Base-by-base conservation (phyloP, 2,329 filamentous ascomycete species). In the Zarea fungicola region DNA sequence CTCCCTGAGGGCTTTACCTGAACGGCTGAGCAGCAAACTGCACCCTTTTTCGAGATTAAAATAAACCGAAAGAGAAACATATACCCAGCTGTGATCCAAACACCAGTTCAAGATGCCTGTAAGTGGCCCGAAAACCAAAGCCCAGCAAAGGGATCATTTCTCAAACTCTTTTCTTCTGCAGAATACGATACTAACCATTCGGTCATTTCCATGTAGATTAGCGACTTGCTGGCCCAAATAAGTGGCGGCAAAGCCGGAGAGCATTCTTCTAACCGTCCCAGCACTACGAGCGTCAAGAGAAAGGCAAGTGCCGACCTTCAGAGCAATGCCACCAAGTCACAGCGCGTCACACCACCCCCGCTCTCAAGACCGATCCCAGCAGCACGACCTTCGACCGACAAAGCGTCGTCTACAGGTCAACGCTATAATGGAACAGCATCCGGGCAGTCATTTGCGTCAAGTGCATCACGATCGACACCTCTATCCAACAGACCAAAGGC, bases 191-290 rank as follows among this genome's bases (percentile, higher is more conserved):
- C 31, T 42, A 13, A 46, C 44, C 18, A 44, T 45, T 10, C 9
- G n/a, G n/a, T n/a, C n/a, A n/a, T n/a, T 13, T n/a, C 9, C 26
- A n/a, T 41, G 18, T 19, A 56, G 56, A 80, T 81, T 56, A 66
- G 73, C 52, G 77, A 81, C 54, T 67, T 81, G n/a, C 71, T 81
- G 28, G 81, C 79, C 55, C 76, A 80, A 61, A 84, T 85, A 55
- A 78, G 71, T 55, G 81, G 80, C 59, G 65, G 71, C 57, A 58
- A 73, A 36, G 56, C 67, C 14, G 57, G 67, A 10, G 16, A 13
- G n/a, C n/a, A n/a, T n/a, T n/a, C n/a, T n/a, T n/a, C 46, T 5
- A 35, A 18, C 21, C 60, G 61, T 48, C 51, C 58, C 6, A 59
- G 52, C 26, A 53, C 58, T 11, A 62, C 56, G 6, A 51, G 69